Base-by-base conservation (phyloP, 805 yeast species). In the Cyberlindnera maritima region DNA sequence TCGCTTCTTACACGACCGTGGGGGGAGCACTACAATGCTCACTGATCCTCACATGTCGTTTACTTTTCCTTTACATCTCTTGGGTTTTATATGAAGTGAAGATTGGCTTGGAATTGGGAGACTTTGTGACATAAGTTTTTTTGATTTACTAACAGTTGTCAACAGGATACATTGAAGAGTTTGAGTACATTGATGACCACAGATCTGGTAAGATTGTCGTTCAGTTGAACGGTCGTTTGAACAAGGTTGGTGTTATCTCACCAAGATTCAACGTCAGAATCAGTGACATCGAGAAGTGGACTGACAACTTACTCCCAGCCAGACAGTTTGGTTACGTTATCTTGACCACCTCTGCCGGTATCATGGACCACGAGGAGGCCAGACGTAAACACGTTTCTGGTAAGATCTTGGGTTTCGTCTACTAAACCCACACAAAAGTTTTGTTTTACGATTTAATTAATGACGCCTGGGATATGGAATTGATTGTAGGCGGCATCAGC, bases 291-390 rank as follows among this genome's bases (percentile, higher is more conserved):
- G 98, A 91, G 80, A 90, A 88, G 79, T 91, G 98, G 98, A 89
- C 96, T 64, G 96, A 85, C 75, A 89, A 90, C 87, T 85, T 91
- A 71, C 81, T 91, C 70, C 98, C 98, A 74, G 96, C 98, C 62
- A 89, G 98, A 86, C 98, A 91, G 79, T 91, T 91, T 70, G 98
- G 98, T 79, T 90, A 76, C 83, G 91, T 91, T 69, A 88, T 91
- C 76, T 83, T 91, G 74, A 92, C 98, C 77, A 91, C 98, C 66
- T 92, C 97, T 68, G 96, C 97, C 68, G 98, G 98, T 80, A 91
- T 91, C 67, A 89, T 91, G 96, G 97, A 92, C 83, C 98, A 91
- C 81, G 97, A 92, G 82, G 97, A 91, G 81, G 98, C 98, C 68
- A 88, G 96, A 85, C 87, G 97, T 85, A 92, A 91, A 89, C 97